A percentile compares a stretch with the other conserved stretches of the same genome.
These are phyloP conservation scores for Xylaria sp. DNA, from an alignment of 2,329 filamentous ascomycete species.

Conservation along the genomic window DNA sequence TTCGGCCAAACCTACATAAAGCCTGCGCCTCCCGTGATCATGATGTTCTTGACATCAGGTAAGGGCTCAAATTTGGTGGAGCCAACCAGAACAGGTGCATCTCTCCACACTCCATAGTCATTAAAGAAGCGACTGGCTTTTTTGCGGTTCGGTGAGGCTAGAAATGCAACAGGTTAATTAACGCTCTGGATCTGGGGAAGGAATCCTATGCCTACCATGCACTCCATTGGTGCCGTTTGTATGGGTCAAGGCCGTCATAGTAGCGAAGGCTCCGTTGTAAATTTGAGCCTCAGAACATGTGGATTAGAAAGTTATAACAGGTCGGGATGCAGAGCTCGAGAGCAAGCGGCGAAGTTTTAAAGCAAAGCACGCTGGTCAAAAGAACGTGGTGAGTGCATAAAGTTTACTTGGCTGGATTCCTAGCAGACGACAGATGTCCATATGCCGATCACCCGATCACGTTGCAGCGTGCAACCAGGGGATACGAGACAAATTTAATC, in stretches of 20 bases:
- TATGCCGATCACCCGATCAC: conserved; percentile 41
- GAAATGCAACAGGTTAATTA: conserved; percentile 12
- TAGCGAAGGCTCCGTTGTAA: conserved; percentile 21
- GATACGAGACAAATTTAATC: conserved; percentile 38
- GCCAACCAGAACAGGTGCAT: conserved; percentile 76
- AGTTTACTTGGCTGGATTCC: conserved; percentile 22
- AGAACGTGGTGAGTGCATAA: conserved; percentile 22
- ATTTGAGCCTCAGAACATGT: background rate
- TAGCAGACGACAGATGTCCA: conserved; percentile 35
- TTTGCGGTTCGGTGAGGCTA: conserved; percentile 39
- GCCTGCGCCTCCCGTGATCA: conserved; percentile 85
- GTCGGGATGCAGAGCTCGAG: background rate
- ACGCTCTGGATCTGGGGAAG: background rate
- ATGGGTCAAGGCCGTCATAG: conserved; percentile 44
- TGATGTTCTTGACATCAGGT: conserved; percentile 78
- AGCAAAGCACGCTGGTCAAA: conserved; percentile 14
- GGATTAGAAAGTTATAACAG: background rate
- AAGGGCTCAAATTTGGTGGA: conserved; percentile 76
- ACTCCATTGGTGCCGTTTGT: conserved; percentile 45
- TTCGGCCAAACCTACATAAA: conserved; percentile 74
- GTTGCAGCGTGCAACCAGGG: conserved; percentile 36
- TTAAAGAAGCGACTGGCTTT: conserved; percentile 59
- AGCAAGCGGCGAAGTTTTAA: conserved; percentile 16
- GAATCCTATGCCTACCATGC: conserved; percentile 40
- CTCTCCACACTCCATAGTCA: conserved; percentile 75